Conservation (phyloP, 2,329 filamentous ascomycete genomes). For the Thielaviopsis ethacetica region DNA sequence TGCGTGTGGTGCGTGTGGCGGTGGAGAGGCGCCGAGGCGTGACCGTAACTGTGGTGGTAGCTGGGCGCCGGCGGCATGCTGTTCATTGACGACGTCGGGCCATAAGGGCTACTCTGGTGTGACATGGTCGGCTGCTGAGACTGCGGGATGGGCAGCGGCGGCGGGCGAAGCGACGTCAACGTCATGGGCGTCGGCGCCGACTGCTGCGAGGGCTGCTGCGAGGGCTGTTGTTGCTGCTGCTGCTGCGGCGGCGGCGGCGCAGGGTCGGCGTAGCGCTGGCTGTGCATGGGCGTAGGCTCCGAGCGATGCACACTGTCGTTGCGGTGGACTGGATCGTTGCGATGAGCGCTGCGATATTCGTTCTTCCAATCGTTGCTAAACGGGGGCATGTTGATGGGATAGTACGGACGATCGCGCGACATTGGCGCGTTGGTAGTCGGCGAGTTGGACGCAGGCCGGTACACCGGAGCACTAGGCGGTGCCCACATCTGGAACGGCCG, state of each 20-base stretch:
- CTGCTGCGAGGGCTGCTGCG: neutral
- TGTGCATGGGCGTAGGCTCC: constrained; percentile 1
- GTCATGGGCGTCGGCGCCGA: constrained; percentile 12
- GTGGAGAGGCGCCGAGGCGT: neutral
- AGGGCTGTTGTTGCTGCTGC: neutral
- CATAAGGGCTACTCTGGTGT: constrained; percentile 24
- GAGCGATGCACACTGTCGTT: constrained; percentile 1
- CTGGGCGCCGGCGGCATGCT: constrained; percentile 20
- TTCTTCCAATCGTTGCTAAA: constrained; percentile 4
- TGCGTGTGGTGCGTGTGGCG: constrained; percentile 8
- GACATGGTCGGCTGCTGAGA: constrained; percentile 24
- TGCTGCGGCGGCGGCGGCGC: constrained; percentile 1
- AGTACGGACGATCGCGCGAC: constrained; percentile 2
- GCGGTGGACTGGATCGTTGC: constrained; percentile 1
- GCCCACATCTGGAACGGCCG: constrained; percentile 6
- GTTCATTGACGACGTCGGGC: constrained; percentile 19
- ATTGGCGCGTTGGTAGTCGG: neutral
- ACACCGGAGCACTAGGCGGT: constrained; percentile 1
- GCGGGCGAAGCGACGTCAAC: constrained; percentile 32
- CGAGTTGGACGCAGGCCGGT: constrained; percentile 5
- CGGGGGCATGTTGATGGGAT: constrained; percentile 3
- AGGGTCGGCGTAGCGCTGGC: constrained; percentile 5
- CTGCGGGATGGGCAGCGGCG: constrained; percentile 27
- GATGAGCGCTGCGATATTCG: constrained; percentile 6
- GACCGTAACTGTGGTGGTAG: constrained; percentile 3